These are phyloP conservation scores for Stephanodiscus triporus DNA, from an alignment of 108 stramenopile genomes.

Conservation along the genomic window DNA sequence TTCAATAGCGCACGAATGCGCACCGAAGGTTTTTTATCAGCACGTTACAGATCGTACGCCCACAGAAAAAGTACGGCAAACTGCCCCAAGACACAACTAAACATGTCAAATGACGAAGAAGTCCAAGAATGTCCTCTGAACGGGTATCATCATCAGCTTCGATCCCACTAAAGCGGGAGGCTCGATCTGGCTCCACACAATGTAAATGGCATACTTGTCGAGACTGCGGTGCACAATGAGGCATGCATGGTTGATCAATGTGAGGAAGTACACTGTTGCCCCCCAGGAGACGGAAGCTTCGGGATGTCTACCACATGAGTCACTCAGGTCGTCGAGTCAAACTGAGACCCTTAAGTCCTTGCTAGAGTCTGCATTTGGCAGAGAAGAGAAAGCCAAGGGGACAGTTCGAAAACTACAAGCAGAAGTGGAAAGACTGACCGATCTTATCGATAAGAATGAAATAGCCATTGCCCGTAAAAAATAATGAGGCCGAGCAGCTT, in stretches of 20 bases:
- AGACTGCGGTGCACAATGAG: constrained; percentile 6
- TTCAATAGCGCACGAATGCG: too few species aligned
- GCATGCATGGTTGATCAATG: constrained; percentile 11
- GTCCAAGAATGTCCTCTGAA: neutral
- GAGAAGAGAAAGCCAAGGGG: constrained; percentile 18
- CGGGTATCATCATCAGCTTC: constrained; percentile 8
- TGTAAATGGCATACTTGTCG: constrained; percentile 19
- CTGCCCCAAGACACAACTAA: neutral
- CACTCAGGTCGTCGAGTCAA: constrained; percentile 3
- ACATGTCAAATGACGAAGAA: neutral
- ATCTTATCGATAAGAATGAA: constrained; percentile 29
- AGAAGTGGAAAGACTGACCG: constrained; percentile 25
- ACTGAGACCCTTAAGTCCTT: constrained; percentile 15
- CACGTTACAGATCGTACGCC: too few species aligned
- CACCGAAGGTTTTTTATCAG: neutral
- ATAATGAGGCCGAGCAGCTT: constrained; percentile 28
- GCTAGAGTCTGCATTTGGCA: constrained; percentile 22
- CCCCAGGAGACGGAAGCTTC: constrained; percentile 7
- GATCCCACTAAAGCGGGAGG: constrained; percentile 6
- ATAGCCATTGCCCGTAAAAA: constrained; percentile 13
- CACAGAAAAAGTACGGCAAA: too few species aligned
- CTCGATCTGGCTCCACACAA: constrained; percentile 14
- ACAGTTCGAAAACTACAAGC: constrained; percentile 21
- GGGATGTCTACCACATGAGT: neutral
- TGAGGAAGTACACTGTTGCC: neutral